phyloP scores from a whole-genome alignment of 2,329 filamentous ascomycete species.

The Aphanoascus verrucosus region DNA sequence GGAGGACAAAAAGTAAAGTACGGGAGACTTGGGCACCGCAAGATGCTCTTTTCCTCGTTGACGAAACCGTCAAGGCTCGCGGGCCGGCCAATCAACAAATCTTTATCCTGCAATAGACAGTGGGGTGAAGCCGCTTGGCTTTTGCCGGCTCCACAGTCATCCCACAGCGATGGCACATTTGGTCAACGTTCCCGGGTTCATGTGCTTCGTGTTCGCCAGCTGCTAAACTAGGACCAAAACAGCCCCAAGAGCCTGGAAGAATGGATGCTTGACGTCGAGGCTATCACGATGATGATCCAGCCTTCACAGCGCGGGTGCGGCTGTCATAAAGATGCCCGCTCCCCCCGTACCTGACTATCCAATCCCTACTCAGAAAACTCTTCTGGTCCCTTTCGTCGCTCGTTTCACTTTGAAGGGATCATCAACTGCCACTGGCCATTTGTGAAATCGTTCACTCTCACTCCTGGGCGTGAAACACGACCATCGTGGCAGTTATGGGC shows the following conservation, averaged over 20 bases:
- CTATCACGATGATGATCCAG: background rate
- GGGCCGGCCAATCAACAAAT: background rate
- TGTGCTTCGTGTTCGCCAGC: slow-evolving; percentile 1
- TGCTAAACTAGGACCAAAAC: slow-evolving; percentile 1
- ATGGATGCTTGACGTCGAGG: background rate
- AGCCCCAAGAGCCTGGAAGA: background rate
- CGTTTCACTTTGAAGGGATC: background rate
- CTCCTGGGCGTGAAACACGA: background rate
- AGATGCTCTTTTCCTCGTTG: no score
- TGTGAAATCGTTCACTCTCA: background rate
- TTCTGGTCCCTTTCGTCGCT: background rate
- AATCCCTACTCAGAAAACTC: background rate
- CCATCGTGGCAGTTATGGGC: background rate
- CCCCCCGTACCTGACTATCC: background rate
- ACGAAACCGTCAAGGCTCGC: no score
- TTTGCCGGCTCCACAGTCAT: slow-evolving; percentile 2
- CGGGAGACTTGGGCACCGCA: no score
- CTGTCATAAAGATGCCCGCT: background rate
- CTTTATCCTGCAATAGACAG: background rate
- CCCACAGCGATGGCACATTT: background rate
- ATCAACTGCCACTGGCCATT: background rate
- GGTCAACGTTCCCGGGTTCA: slow-evolving; percentile 1
- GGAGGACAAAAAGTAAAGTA: no score
- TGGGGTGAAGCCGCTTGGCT: slow-evolving; percentile 2
- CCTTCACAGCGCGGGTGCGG: background rate